Percentiles rank a stretch among this genome's conserved stretches.
phyloP scores from a whole-genome alignment of 73 alveolate species.

The Symbiodinium pilosum region DNA sequence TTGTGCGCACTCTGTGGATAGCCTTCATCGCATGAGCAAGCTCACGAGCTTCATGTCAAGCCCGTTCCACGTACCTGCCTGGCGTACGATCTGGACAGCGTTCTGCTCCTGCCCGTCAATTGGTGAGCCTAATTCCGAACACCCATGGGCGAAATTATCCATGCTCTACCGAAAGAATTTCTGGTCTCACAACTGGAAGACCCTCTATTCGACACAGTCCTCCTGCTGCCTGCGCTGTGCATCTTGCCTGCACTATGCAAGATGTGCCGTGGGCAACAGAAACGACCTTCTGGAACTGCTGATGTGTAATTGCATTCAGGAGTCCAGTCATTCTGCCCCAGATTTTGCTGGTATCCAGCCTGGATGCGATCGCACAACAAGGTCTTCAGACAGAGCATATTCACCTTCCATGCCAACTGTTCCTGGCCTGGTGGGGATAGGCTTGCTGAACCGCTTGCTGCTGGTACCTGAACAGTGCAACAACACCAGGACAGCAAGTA shows the following conservation, averaged over 20 bases:
- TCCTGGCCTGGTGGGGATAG: not conserved
- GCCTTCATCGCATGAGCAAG: not conserved
- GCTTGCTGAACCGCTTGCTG: slow-evolving; percentile 1
- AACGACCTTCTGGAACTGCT: no score
- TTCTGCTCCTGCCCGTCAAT: not conserved
- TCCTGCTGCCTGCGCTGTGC: slow-evolving; percentile 7
- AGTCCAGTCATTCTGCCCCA: not conserved
- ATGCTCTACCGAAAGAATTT: no score
- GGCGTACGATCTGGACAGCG: not conserved
- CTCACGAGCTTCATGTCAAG: not conserved
- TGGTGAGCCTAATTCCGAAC: not conserved
- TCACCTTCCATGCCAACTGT: no score
- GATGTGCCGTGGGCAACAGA: no score
- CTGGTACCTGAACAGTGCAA: not conserved
- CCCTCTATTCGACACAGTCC: not conserved
- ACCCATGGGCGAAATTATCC: not conserved
- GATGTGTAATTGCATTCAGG: not conserved
- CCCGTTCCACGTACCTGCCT: not conserved
- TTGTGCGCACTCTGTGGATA: not conserved
- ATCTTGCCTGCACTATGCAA: not conserved
- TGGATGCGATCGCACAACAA: not conserved
- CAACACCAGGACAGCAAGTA: not conserved
- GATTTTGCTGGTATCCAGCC: not conserved
- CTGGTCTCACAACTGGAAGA: no score
- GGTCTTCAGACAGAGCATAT: no score